Conservation (phyloP, 2,329 filamentous ascomycete genomes). For the Seiridium unicorne region DNA sequence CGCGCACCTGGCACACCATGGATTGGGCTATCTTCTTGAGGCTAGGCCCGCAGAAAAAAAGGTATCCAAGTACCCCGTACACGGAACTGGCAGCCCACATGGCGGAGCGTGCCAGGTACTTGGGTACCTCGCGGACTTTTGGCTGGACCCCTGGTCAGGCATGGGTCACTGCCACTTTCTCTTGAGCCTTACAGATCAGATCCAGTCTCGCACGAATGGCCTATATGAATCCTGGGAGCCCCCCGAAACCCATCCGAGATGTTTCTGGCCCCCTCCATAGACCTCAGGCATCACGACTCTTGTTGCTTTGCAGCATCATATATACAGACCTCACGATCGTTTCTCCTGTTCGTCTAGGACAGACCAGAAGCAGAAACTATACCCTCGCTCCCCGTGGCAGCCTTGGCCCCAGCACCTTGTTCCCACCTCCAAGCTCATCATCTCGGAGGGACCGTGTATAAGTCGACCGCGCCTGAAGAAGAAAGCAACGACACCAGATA, state of each 20-base stretch:
- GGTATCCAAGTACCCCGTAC: not conserved
- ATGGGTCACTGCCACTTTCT: constrained; percentile 11
- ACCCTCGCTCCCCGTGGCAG: not conserved
- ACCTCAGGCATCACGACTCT: not conserved
- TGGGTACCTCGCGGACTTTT: constrained; percentile 4
- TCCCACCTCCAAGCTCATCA: not conserved
- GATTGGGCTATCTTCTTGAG: not conserved
- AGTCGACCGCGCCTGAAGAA: constrained; percentile 7
- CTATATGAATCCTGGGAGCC: constrained; percentile 22
- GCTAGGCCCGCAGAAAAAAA: not conserved
- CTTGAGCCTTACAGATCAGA: constrained; percentile 8
- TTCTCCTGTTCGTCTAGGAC: constrained; percentile 3
- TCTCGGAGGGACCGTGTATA: constrained; percentile 7
- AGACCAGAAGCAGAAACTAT: not conserved
- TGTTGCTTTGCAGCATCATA: constrained; percentile 1
- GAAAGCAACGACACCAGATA: not conserved
- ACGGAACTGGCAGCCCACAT: not conserved
- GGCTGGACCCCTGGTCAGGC: constrained; percentile 7
- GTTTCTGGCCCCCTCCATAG: constrained; percentile 20
- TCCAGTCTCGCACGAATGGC: constrained; percentile 7
- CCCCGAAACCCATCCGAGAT: constrained; percentile 17
- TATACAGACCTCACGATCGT: constrained; percentile 5
- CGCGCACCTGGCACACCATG: not conserved
- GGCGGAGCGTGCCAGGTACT: constrained; percentile 1
- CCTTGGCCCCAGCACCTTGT: constrained; percentile 1